Evolutionary conservation across 2,329 filamentous ascomycete species (phyloP).

Genomic region (Fusarium pseudograminearum): DNA sequence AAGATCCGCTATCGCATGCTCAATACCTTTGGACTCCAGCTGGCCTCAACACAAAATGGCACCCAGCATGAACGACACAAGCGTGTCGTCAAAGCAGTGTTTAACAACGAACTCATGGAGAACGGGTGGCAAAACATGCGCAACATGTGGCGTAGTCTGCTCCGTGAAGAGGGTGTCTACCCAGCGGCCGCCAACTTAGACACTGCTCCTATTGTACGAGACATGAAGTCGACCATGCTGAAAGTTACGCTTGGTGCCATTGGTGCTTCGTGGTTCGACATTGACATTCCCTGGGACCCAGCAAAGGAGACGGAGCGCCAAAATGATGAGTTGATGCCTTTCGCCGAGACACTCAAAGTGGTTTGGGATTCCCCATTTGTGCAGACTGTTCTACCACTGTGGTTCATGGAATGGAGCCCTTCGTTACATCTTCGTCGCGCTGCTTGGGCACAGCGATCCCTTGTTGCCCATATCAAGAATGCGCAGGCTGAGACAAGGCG

Average conservation of each 20-base stretch:
- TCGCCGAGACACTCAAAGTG: background rate
- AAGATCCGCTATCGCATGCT: background rate
- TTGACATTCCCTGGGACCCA: background rate
- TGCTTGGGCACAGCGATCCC: background rate
- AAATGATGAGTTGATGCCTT: background rate
- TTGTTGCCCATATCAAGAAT: background rate
- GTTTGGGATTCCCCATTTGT: background rate
- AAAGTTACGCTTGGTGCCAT: background rate
- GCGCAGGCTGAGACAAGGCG: background rate
- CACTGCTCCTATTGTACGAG: background rate
- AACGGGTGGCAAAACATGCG: background rate
- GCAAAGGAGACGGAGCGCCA: background rate
- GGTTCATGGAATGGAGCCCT: background rate
- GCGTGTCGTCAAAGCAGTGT: background rate
- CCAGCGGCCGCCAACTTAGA: background rate
- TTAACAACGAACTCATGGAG: background rate
- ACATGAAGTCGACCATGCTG: background rate
- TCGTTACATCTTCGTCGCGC: background rate
- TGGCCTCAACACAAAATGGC: background rate
- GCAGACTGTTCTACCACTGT: background rate
- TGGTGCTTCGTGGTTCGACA: background rate
- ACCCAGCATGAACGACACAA: background rate
- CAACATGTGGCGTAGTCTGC: background rate
- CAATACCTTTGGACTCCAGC: background rate
- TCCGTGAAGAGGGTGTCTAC: background rate